A percentile compares a stretch with the other conserved stretches of the same genome.
Conservation (phyloP, 2,329 filamentous ascomycete genomes). For the Mycocentrospora acerina region DNA sequence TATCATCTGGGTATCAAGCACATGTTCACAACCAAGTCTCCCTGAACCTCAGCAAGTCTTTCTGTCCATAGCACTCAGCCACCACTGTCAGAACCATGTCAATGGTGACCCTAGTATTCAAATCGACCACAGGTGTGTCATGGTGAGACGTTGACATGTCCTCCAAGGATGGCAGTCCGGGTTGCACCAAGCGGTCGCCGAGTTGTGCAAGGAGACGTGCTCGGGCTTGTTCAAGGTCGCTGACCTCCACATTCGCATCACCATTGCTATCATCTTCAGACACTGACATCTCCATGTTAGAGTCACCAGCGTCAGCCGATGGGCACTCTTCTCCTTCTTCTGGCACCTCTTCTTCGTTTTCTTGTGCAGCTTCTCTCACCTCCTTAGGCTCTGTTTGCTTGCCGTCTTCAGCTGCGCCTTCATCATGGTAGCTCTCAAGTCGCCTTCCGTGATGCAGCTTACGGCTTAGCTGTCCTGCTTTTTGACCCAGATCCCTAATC, state of each 20-base stretch:
- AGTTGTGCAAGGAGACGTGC: slow-evolving; percentile 49
- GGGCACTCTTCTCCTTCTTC: background rate
- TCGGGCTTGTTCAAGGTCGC: slow-evolving; percentile 53
- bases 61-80: slow-evolving; percentile 86
- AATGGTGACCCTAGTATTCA: slow-evolving; percentile 64
- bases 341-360: background rate
- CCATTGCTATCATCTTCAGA: slow-evolving; percentile 20
- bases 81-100: slow-evolving; percentile 90
- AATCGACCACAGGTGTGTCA: slow-evolving; percentile 45
- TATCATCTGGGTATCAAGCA: too few relatives aligned
- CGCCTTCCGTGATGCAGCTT: slow-evolving; percentile 12
- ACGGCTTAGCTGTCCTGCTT: slow-evolving; percentile 64
- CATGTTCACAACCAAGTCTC: slow-evolving; percentile 40
- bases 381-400: background rate
- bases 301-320: slow-evolving; percentile 5
- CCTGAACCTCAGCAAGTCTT: slow-evolving; percentile 77
- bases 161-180: slow-evolving; percentile 9
- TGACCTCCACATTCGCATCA: slow-evolving; percentile 10
- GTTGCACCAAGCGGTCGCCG: slow-evolving; percentile 32
- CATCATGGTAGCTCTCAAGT: slow-evolving; percentile 1
- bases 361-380: background rate
- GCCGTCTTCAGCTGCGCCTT: slow-evolving; percentile 1
- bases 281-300: slow-evolving; percentile 22
- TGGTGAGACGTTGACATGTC: background rate
- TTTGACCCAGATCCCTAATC: slow-evolving; percentile 77